These are phyloP conservation scores for Castanea mollissima DNA, from an alignment of 306 rosid genomes.

Conservation along the genomic window DNA sequence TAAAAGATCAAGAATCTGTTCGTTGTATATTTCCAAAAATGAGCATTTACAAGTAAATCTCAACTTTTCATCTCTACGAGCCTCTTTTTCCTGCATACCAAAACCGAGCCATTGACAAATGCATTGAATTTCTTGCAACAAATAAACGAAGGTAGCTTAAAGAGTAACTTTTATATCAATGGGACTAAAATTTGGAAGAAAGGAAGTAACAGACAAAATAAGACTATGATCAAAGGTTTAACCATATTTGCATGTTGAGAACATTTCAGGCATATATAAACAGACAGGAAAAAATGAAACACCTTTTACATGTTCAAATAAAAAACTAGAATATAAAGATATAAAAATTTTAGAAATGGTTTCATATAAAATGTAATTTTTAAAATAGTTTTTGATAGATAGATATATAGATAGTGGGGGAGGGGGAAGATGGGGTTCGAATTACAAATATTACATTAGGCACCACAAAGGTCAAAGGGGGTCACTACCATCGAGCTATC, in stretches of 20 bases:
- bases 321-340: neutral
- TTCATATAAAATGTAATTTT: no score
- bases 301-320: neutral
- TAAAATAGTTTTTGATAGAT: no score
- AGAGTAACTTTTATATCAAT: neutral
- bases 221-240: neutral
- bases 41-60: slow-evolving; percentile 87
- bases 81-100: slow-evolving; percentile 78
- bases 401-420: no score
- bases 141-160: neutral
- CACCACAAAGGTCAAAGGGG: no score
- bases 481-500: no score
- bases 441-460: no score
- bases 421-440: no score
- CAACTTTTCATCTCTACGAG: slow-evolving; percentile 80
- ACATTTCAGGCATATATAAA: neutral
- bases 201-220: neutral
- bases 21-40: slow-evolving; percentile 93
- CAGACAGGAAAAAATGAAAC: neutral
- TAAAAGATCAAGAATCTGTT: slow-evolving; percentile 94
- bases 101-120: neutral
- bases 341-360: neutral
- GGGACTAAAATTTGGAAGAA: neutral
- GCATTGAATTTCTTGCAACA: neutral
- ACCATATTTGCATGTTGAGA: neutral